phyloP scores from a whole-genome alignment of 805 yeast genomes.

The Lachancea nothofagi region DNA sequence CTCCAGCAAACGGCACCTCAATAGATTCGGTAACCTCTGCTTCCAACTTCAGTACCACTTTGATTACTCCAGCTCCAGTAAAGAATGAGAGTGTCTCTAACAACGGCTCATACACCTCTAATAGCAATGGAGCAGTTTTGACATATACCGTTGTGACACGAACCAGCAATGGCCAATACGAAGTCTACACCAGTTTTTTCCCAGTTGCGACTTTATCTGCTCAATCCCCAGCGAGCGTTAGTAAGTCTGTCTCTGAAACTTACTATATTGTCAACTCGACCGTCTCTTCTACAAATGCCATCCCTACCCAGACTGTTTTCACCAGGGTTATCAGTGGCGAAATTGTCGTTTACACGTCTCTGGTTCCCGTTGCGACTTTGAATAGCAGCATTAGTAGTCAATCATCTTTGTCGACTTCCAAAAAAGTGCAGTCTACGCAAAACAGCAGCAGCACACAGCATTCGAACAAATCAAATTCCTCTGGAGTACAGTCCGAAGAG shows the following conservation, averaged over 20 bases:
- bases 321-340: slow-evolving; percentile 17
- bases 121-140: not conserved
- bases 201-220: slow-evolving; percentile 15
- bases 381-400: not conserved
- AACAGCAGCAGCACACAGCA: too few relatives aligned
- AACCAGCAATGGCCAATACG: slow-evolving; percentile 15
- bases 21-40: not conserved
- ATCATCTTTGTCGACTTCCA: not conserved
- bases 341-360: slow-evolving; percentile 16
- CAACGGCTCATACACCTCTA: not conserved
- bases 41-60: not conserved
- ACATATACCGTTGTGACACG: slow-evolving; percentile 17
- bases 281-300: not conserved
- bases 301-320: slow-evolving; percentile 14
- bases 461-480: too few relatives aligned
- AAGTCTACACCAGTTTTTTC: slow-evolving; percentile 16
- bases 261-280: slow-evolving; percentile 1
- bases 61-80: not conserved
- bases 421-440: too few relatives aligned
- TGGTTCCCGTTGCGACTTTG: slow-evolving; percentile 15
- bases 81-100: not conserved
- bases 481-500: too few relatives aligned
- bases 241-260: not conserved
- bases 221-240: not conserved
- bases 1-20: not conserved